Conservation (phyloP, 2,329 filamentous ascomycete genomes). For the Diplocarpon rosae region DNA sequence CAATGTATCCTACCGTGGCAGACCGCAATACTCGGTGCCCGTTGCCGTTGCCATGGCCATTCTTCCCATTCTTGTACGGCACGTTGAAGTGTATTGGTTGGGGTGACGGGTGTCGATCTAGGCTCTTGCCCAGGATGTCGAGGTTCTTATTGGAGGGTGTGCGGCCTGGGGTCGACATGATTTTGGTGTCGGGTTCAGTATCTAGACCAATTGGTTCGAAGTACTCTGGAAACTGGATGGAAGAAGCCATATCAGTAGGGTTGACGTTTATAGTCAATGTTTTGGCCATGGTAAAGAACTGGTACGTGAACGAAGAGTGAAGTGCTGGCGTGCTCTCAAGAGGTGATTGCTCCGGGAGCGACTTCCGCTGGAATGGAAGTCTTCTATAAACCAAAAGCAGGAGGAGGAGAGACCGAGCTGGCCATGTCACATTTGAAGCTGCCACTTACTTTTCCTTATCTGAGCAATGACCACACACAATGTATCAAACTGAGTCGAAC, state of each 20-base stretch:
- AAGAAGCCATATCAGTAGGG: conserved; percentile 17
- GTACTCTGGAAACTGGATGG: conserved; percentile 17
- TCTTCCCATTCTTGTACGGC: conserved; percentile 38
- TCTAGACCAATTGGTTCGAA: conserved; percentile 13
- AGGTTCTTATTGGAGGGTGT: conserved; percentile 15
- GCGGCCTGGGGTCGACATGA: conserved; percentile 16
- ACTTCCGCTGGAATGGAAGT: no score
- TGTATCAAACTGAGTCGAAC: conserved; percentile 6
- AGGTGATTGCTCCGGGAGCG: no score
- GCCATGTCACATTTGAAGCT: conserved; percentile 1
- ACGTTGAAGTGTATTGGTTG: conserved; percentile 79
- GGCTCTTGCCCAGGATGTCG: conserved; percentile 22
- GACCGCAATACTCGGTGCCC: conserved; percentile 71
- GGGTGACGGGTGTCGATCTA: conserved; percentile 51
- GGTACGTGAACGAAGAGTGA: not conserved
- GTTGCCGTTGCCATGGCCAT: conserved; percentile 34
- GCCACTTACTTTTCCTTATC: conserved; percentile 9
- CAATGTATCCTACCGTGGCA: conserved; percentile 86
- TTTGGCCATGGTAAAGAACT: conserved; percentile 12
- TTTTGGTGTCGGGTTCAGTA: conserved; percentile 5
- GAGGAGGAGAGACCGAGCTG: no score
- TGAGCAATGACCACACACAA: conserved; percentile 3
- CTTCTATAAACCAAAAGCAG: no score
- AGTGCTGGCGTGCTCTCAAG: not conserved
- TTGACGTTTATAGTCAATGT: conserved; percentile 13